phyloP scores from a whole-genome alignment of 768 basidiomycete species.

The Royoungia palumana region DNA sequence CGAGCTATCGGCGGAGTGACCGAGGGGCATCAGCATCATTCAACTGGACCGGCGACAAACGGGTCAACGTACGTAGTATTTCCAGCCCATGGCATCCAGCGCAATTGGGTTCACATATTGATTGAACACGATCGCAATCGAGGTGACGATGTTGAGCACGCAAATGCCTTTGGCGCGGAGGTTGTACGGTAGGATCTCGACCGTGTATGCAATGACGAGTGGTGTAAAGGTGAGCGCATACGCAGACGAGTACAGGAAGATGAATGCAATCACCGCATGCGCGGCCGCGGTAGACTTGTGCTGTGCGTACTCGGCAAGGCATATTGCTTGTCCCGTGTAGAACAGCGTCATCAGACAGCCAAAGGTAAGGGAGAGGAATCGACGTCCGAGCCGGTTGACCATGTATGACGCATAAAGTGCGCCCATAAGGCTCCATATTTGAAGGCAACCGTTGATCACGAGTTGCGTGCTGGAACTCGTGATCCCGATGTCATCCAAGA shows the following conservation, averaged over 20 bases:
- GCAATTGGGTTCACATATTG: slow-evolving; percentile 81
- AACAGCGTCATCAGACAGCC: slow-evolving; percentile 56
- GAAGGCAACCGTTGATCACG: slow-evolving; percentile 59
- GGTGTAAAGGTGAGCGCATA: slow-evolving; percentile 78
- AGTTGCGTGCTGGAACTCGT: slow-evolving; percentile 49
- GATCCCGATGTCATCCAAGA: slow-evolving; percentile 67
- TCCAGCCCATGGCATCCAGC: slow-evolving; percentile 49
- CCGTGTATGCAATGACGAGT: slow-evolving; percentile 55
- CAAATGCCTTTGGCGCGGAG: slow-evolving; percentile 81
- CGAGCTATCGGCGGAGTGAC: background rate
- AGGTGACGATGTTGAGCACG: slow-evolving; percentile 64
- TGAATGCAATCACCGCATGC: slow-evolving; percentile 48
- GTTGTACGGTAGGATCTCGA: slow-evolving; percentile 79
- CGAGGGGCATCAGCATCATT: too few species aligned
- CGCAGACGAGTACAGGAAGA: slow-evolving; percentile 51
- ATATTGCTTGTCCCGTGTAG: slow-evolving; percentile 65
- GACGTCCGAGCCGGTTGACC: slow-evolving; percentile 64
- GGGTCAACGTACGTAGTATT: slow-evolving; percentile 35
- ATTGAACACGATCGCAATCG: slow-evolving; percentile 70
- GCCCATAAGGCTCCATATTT: slow-evolving; percentile 36
- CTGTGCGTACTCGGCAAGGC: slow-evolving; percentile 54
- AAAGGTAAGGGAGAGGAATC: slow-evolving; percentile 62
- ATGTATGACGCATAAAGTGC: slow-evolving; percentile 15
- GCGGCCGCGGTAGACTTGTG: slow-evolving; percentile 42
- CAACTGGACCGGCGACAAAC: too few species aligned